phyloP scores from a whole-genome alignment of 371 early-diverging fungal species.

The Homolaphlyctis polyrhiza region DNA sequence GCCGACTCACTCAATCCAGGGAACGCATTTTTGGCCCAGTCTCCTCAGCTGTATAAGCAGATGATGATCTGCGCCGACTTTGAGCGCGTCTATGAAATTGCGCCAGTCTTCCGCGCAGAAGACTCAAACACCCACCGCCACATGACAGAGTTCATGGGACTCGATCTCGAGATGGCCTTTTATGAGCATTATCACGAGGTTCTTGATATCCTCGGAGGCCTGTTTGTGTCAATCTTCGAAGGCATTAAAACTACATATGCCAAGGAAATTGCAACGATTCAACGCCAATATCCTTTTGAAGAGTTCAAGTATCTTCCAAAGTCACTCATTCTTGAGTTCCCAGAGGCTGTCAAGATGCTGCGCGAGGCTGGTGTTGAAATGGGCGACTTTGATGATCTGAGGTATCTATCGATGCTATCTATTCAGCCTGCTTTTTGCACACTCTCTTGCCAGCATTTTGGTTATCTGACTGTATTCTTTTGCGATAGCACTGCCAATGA shows the following conservation, averaged over 20 bases:
- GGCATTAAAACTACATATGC: conserved; percentile 77
- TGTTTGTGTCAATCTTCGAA: conserved; percentile 91
- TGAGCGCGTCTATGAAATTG: conserved; percentile 98
- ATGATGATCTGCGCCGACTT: conserved; percentile 99
- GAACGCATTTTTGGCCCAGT: conserved; percentile 96
- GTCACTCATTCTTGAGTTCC: conserved; percentile 83
- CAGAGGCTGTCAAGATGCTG: conserved; percentile 91
- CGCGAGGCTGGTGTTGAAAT: conserved; percentile 87
- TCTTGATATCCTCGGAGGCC: conserved; percentile 82
- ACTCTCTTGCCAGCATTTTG: neutral
- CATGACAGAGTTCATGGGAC: conserved; percentile 99
- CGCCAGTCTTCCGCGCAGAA: conserved; percentile 99
- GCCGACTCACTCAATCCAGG: conserved; percentile 25
- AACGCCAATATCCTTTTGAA: conserved; percentile 90
- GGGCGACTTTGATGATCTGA: conserved; percentile 92
- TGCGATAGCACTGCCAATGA: conserved; percentile 80
- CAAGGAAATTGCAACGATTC: conserved; percentile 82
- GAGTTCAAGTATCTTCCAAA: conserved; percentile 84
- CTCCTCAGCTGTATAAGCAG: conserved; percentile 99
- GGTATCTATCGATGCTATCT: no score
- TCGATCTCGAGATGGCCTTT: conserved; percentile 99
- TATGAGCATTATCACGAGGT: conserved; percentile 96
- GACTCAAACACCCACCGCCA: conserved; percentile 98
- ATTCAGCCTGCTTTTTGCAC: neutral
- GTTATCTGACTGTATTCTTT: neutral